A percentile compares a stretch with the other conserved stretches of the same genome.
These are phyloP conservation scores for Fusarium sp. DNA, from an alignment of 2,329 filamentous ascomycete species.

Conservation along the genomic window DNA sequence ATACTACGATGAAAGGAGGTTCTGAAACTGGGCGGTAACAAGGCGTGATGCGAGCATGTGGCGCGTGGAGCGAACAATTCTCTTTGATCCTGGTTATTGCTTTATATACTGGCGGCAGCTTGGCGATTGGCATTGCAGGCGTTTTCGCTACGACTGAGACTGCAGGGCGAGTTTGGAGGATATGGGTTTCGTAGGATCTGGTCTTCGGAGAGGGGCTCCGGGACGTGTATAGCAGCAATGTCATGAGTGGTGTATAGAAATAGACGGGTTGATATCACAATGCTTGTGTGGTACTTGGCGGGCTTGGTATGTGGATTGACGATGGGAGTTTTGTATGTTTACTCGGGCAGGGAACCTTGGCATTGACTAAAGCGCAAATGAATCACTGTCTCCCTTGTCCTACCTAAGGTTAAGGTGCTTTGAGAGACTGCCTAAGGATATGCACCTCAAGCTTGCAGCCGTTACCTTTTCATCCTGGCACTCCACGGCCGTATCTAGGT, in stretches of 20 bases:
- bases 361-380: not conserved
- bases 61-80: slow-evolving; percentile 30
- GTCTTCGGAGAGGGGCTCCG: slow-evolving; percentile 35
- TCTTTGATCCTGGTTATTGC: slow-evolving; percentile 27
- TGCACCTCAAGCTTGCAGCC: not conserved
- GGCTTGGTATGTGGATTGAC: not conserved
- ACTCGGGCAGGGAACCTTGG: not conserved
- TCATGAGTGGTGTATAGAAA: slow-evolving; percentile 42
- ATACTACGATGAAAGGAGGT: slow-evolving; percentile 22
- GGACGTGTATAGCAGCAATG: slow-evolving; percentile 39
- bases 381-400: not conserved
- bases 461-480: not conserved
- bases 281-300: not conserved
- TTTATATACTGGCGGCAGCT: slow-evolving; percentile 24
- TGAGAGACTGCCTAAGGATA: not conserved
- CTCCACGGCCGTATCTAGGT: not conserved
- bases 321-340: not conserved
- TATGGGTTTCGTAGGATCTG: slow-evolving; percentile 20
- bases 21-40: slow-evolving; percentile 31
- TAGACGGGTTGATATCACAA: slow-evolving; percentile 39
- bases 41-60: slow-evolving; percentile 22
- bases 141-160: slow-evolving; percentile 26
- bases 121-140: slow-evolving; percentile 29
- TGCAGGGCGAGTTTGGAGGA: slow-evolving; percentile 8
- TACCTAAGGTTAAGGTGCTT: no score